phyloP scores from a whole-genome alignment of 23 red algal genomes.

The Chondrus crispus region DNA sequence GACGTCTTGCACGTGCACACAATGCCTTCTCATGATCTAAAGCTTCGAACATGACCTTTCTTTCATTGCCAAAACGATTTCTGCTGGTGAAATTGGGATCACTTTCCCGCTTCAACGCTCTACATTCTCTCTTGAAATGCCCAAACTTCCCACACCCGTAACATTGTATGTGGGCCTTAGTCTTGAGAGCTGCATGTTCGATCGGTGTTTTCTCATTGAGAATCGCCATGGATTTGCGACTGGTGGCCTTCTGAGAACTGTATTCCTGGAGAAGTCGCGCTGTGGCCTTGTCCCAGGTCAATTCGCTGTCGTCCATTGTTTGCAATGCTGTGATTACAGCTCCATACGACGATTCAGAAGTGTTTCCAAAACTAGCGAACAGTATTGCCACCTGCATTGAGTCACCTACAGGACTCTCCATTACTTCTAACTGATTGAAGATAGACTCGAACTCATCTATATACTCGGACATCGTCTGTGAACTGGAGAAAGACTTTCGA shows the following conservation, averaged over 20 bases:
- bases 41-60: background rate
- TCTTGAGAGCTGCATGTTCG: background rate
- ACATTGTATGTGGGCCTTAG: background rate
- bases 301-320: background rate
- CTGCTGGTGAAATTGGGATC: background rate
- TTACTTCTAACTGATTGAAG: background rate
- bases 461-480: background rate
- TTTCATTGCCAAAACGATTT: background rate
- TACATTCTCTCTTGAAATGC: background rate
- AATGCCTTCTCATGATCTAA: background rate
- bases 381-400: constrained; percentile 10
- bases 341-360: background rate
- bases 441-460: constrained; percentile 7
- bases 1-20: background rate
- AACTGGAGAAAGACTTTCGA: background rate
- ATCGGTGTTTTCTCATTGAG: no score
- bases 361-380: background rate
- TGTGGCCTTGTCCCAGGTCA: background rate
- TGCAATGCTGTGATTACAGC: background rate
- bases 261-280: background rate
- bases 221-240: no score
- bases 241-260: background rate
- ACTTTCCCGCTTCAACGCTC: no score
- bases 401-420: background rate
- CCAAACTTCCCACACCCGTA: background rate